Percentiles rank a stretch among this genome's conserved stretches.
phyloP scores from a whole-genome alignment of 73 alveolate species.

The Tetrahymena elliotti region DNA sequence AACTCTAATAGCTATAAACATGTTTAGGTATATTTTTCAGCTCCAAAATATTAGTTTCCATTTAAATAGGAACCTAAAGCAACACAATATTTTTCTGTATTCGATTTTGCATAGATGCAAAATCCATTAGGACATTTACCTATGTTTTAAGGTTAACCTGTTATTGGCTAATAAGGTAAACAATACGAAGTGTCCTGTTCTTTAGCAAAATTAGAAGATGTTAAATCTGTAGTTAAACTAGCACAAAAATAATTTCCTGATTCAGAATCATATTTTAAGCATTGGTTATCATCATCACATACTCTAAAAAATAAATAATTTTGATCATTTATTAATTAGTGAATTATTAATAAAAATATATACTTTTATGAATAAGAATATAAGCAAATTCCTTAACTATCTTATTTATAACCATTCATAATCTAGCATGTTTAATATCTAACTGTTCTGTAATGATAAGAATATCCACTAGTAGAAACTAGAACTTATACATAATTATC shows the following conservation, averaged over 20 bases:
- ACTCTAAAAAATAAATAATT: too few relatives aligned
- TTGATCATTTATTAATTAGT: too few relatives aligned
- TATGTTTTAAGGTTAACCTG: neutral
- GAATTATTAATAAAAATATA: too few relatives aligned
- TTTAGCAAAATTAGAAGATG: neutral
- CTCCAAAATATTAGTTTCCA: neutral
- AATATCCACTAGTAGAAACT: too few relatives aligned
- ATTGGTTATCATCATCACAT: neutral
- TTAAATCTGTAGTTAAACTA: neutral
- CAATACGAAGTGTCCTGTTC: neutral
- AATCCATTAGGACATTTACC: neutral
- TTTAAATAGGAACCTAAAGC: neutral
- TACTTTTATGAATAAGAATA: too few relatives aligned
- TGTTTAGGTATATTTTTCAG: neutral
- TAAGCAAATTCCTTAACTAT: too few relatives aligned
- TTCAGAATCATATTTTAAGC: neutral
- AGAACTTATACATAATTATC: too few relatives aligned
- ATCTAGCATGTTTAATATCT: too few relatives aligned
- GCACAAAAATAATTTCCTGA: neutral
- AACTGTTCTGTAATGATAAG: too few relatives aligned
- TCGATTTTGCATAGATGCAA: neutral
- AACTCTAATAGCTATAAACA: neutral
- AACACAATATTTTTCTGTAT: neutral
- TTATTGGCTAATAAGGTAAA: neutral
- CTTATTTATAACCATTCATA: too few relatives aligned